phyloP scores from a whole-genome alignment of 2,329 filamentous ascomycete species.

The Chrysoporthe puriensis region DNA sequence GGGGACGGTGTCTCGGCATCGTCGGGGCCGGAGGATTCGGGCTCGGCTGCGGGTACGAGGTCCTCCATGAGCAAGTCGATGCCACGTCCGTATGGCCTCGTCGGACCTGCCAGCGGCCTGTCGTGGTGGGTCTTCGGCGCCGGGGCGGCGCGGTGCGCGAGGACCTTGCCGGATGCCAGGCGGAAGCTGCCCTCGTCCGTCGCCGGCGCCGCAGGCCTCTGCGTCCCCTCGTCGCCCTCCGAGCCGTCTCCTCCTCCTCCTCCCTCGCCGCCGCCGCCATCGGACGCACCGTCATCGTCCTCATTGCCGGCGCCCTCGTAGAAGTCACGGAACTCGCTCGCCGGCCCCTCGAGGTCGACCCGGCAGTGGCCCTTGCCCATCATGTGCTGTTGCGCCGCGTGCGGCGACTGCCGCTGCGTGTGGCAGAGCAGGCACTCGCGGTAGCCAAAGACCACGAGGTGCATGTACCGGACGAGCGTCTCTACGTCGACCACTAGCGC shows the following conservation, averaged over 20 bases:
- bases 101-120: slow-evolving; percentile 14
- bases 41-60: too few species aligned
- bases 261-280: background rate
- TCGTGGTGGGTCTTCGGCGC: slow-evolving; percentile 4
- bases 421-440: slow-evolving; percentile 56
- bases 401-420: slow-evolving; percentile 44
- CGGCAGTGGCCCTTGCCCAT: slow-evolving; percentile 49
- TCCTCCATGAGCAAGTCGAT: background rate
- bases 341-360: slow-evolving; percentile 41
- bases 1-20: background rate
- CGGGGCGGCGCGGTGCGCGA: slow-evolving; percentile 35
- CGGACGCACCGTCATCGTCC: slow-evolving; percentile 20
- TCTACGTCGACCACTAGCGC: slow-evolving; percentile 50
- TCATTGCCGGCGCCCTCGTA: slow-evolving; percentile 37
- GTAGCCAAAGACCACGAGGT: slow-evolving; percentile 52
- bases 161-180: slow-evolving; percentile 41
- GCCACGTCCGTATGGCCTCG: background rate
- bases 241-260: background rate
- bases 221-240: background rate
- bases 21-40: background rate
- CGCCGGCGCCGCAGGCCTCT: background rate
- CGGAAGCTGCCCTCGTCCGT: slow-evolving; percentile 30
- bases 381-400: slow-evolving; percentile 58
- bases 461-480: slow-evolving; percentile 51
- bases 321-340: slow-evolving; percentile 46